phyloP scores from a whole-genome alignment of 2,329 filamentous ascomycete genomes.

The Beauveria caledonica region DNA sequence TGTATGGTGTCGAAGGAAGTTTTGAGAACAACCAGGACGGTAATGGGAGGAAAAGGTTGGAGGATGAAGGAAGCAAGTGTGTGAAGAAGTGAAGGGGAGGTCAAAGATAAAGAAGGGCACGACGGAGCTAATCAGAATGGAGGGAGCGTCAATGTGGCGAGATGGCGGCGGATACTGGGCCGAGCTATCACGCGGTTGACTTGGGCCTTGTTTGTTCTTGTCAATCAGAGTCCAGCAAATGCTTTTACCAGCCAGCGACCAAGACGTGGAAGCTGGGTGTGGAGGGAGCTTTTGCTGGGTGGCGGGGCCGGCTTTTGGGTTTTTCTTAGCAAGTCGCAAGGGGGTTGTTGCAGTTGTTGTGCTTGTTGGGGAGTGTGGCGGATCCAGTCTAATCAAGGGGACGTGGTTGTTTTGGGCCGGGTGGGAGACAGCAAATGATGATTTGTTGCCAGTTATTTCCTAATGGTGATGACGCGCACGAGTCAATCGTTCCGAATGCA shows the following conservation, averaged over 20 bases:
- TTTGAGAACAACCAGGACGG: background rate
- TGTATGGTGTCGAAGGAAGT: background rate
- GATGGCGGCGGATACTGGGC: background rate
- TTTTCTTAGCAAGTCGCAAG: background rate
- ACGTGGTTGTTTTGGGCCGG: background rate
- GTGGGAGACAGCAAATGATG: too few relatives aligned
- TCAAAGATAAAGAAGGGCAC: conserved; percentile 1
- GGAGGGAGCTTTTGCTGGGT: background rate
- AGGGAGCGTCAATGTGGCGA: background rate
- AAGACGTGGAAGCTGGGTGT: background rate
- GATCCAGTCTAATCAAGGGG: background rate
- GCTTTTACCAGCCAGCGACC: background rate
- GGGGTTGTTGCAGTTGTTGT: background rate
- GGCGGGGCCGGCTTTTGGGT: background rate
- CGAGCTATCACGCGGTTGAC: background rate
- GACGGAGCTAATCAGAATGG: background rate
- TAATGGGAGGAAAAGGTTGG: background rate
- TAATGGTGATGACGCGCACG: background rate
- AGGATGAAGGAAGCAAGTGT: background rate
- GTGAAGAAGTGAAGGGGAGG: background rate
- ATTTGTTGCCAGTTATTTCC: too few relatives aligned
- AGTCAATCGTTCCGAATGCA: background rate
- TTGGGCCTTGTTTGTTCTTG: background rate
- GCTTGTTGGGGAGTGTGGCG: background rate
- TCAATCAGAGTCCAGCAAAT: background rate